Conservation (phyloP, 2,329 filamentous ascomycete species). For the Blastomyces gilchristii region DNA sequence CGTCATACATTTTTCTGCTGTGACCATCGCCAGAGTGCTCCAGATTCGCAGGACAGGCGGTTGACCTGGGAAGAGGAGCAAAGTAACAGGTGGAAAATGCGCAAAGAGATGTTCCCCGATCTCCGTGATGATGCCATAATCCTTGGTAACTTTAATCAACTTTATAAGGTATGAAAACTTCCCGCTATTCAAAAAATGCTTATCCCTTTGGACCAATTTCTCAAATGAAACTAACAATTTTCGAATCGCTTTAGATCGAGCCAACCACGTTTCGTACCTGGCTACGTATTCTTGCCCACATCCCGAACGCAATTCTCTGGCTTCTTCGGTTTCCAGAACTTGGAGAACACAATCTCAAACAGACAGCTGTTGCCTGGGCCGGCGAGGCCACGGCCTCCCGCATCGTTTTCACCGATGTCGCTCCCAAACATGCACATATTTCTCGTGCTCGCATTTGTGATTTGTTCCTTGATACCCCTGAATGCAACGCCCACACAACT, state of each 20-base stretch:
- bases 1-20: conserved; percentile 97
- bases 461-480: conserved; percentile 90
- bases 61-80: conserved; percentile 80
- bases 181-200: not conserved
- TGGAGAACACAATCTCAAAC: conserved; percentile 72
- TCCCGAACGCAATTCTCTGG: conserved; percentile 87
- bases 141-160: conserved; percentile 93
- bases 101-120: conserved; percentile 78
- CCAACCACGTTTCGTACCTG: conserved; percentile 92
- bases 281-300: conserved; percentile 76
- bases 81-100: conserved; percentile 75
- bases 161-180: conserved; percentile 69
- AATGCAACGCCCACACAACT: conserved; percentile 97
- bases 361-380: conserved; percentile 74
- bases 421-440: conserved; percentile 89
- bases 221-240: not conserved
- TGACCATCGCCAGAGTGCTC: conserved; percentile 84
- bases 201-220: not conserved
- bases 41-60: conserved; percentile 55
- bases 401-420: conserved; percentile 91
- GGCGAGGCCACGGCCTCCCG: conserved; percentile 73
- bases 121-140: conserved; percentile 78
- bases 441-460: conserved; percentile 84
- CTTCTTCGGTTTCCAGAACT: conserved; percentile 92
- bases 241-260: conserved; percentile 60